Evolutionary conservation across 495 filamentous ascomycete species (phyloP), one percentile per base, ranked within the genome.

Genomic region (Xylaria castorea): DNA sequence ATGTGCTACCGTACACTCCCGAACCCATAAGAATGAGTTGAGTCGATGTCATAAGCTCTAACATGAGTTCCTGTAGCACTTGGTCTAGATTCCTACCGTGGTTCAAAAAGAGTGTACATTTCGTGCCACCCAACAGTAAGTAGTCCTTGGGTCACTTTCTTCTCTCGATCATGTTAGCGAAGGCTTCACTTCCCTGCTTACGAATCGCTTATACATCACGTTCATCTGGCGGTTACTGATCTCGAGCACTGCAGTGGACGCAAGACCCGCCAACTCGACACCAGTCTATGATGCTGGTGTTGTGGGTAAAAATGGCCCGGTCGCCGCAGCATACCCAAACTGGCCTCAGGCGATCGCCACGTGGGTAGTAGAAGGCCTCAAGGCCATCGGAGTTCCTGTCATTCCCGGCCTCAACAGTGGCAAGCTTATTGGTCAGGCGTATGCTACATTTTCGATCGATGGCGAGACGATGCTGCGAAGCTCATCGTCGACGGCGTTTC

Each of bases 71-170:
- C 27, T 44, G 20, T 63, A 63, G 60, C 40, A 77, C 73, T 3
- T 88, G 80, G 72, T 75, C 81, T 5, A 82, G 81, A 18, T 72
- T 85, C 48, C 77, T 84, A 7, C 81, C 75, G 7, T 87, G 81
- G 76, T 87, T 86, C 71, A 70, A 82, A 48, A 83, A 84, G 71
- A 80, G 77, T 50, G 61, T 78, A 32, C 71, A 68, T 36, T 76
- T 85, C 20, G 80, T 79, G 5, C 77, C 76, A n/a, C 81, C 80
- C 4, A 74, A 79, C 60, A 64, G 58, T 71, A 63, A 50, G 65
- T 40, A 9, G 8, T 22, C 30, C 30, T 11, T 9, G n/a, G 16
- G n/a, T 44, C 20, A 22, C 20, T 55, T 9, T 8, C 22, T 9
- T 25, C 20, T 27, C 9, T 22, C 12, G 51, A 9, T 27, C 36